Percentiles rank a stretch among this genome's conserved stretches.
Evolutionary conservation across 2,329 filamentous ascomycete genomes (phyloP).

Genomic region (Neopestalotiopsis clavispora): DNA sequence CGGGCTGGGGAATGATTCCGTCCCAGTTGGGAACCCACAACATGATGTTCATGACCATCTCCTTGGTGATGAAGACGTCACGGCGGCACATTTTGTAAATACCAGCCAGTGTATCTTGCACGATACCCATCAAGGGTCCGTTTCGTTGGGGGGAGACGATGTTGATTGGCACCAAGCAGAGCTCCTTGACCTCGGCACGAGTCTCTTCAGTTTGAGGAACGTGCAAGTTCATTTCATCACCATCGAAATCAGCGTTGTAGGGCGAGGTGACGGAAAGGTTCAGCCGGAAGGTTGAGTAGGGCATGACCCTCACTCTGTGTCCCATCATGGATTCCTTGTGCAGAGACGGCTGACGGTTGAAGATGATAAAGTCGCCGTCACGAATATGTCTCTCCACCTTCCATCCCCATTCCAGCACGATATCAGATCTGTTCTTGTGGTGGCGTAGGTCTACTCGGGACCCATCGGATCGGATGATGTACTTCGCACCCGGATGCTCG

Average conservation of each 20-base stretch:
- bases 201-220: conserved; percentile 98
- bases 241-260: conserved; percentile 99
- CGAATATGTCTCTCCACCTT: conserved; percentile 97
- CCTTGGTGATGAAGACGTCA: conserved; percentile 88
- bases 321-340: conserved; percentile 99
- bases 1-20: conserved; percentile 87
- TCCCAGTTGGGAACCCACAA: conserved; percentile 99
- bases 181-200: conserved; percentile 88
- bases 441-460: conserved; percentile 94
- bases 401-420: conserved; percentile 93
- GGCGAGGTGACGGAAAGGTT: conserved; percentile 97
- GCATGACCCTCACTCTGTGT: conserved; percentile 96
- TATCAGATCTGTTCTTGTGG: conserved; percentile 84
- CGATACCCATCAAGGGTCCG: conserved; percentile 98
- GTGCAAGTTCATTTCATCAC: conserved; percentile 99
- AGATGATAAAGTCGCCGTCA: conserved; percentile 97
- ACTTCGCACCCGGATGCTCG: conserved; percentile 94
- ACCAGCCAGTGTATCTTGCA: conserved; percentile 95
- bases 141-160: conserved; percentile 98
- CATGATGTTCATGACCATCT: conserved; percentile 95
- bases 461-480: conserved; percentile 92
- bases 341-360: conserved; percentile 98
- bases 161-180: conserved; percentile 97
- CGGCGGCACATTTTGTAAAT: conserved; percentile 95
- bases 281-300: conserved; percentile 96